phyloP scores from a whole-genome alignment of 179 eudicot genomes.

The Silene noctiflora region DNA sequence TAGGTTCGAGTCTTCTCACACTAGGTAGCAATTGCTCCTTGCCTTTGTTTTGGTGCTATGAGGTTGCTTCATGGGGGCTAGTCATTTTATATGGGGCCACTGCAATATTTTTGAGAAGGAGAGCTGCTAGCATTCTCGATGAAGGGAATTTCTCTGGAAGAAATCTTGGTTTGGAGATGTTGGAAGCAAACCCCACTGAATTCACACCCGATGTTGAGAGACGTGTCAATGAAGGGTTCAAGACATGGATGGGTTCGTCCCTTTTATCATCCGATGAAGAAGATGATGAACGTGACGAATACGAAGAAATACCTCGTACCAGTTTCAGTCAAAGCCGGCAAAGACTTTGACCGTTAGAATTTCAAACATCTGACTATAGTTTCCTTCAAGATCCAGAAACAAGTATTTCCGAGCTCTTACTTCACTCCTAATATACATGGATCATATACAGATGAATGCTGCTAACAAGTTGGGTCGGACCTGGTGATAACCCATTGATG shows the following conservation, averaged over 20 bases:
- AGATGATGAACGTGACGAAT: constrained; percentile 32
- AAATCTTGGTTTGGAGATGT: constrained; percentile 79
- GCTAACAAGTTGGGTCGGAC: constrained; percentile 10
- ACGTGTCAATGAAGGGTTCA: constrained; percentile 85
- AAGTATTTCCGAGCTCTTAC: not conserved
- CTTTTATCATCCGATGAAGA: constrained; percentile 64
- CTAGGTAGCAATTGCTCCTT: constrained; percentile 80
- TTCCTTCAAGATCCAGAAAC: not conserved
- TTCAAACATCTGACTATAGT: not conserved
- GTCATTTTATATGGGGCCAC: constrained; percentile 69
- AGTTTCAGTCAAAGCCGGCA: constrained; percentile 26
- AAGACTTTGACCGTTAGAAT: constrained; percentile 20
- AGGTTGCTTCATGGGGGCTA: constrained; percentile 81
- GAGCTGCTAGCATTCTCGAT: constrained; percentile 66
- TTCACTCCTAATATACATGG: not conserved
- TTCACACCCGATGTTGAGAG: constrained; percentile 54
- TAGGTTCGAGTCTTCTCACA: constrained; percentile 88
- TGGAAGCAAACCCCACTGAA: constrained; percentile 52
- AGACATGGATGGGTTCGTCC: constrained; percentile 95
- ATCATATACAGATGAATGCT: constrained; percentile 5
- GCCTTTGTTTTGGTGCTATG: constrained; percentile 97
- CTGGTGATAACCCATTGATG: not conserved
- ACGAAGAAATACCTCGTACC: constrained; percentile 18
- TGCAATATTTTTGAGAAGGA: constrained; percentile 68
- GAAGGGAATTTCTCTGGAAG: constrained; percentile 48